Evolutionary conservation across 768 basidiomycete genomes (phyloP).

Genomic region (Tylopilus plumbeoviolaceoides): DNA sequence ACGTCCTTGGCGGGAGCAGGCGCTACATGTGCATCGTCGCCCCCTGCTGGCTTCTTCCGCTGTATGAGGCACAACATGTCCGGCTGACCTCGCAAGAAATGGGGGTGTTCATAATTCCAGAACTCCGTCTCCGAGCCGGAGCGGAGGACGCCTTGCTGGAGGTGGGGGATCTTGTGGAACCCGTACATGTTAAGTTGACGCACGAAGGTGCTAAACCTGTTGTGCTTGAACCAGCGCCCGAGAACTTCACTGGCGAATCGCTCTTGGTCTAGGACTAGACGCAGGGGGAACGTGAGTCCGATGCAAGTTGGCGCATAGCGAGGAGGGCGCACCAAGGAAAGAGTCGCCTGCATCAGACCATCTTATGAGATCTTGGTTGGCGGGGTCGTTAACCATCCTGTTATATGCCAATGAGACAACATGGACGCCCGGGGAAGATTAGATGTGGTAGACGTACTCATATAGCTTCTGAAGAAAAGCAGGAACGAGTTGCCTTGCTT

Average conservation of each 20-base stretch:
- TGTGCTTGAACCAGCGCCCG: slow-evolving; percentile 96
- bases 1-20: slow-evolving; percentile 15
- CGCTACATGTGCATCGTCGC: slow-evolving; percentile 29
- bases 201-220: slow-evolving; percentile 93
- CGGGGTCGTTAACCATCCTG: slow-evolving; percentile 90
- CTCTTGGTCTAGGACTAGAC: slow-evolving; percentile 49
- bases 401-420: slow-evolving; percentile 4
- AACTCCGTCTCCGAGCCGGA: slow-evolving; percentile 77
- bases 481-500: slow-evolving; percentile 52
- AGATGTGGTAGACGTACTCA: slow-evolving; percentile 50
- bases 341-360: slow-evolving; percentile 89
- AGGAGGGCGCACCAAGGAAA: slow-evolving; percentile 66
- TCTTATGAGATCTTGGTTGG: slow-evolving; percentile 78
- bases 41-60: slow-evolving; percentile 55
- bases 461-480: slow-evolving; percentile 92
- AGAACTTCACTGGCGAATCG: too few species aligned
- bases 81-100: slow-evolving; percentile 86
- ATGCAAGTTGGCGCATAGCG: background rate
- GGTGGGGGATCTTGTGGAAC: slow-evolving; percentile 94
- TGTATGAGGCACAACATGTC: slow-evolving; percentile 85
- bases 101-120: slow-evolving; percentile 89
- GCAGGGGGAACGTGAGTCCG: background rate
- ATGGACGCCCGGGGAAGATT: slow-evolving; percentile 7
- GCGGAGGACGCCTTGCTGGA: slow-evolving; percentile 90
- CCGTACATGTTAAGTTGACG: slow-evolving; percentile 97